Evolutionary conservation across 192 early-diverging fungal genomes (phyloP), one percentile per base, ranked within the genome.

Genomic region (Powellomyces hirtus): DNA sequence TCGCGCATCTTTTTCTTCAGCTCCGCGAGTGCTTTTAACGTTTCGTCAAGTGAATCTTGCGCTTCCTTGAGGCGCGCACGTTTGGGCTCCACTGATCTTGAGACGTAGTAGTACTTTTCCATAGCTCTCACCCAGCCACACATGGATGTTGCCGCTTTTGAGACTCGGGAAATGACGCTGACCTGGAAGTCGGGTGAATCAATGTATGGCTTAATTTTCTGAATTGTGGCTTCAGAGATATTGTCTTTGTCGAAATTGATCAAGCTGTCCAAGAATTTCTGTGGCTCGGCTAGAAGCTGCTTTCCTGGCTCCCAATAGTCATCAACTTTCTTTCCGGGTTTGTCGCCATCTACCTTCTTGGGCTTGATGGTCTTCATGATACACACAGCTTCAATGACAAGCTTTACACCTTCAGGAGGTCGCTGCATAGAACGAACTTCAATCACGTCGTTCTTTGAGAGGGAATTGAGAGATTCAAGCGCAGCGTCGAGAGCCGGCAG

Each of bases 71-170:
- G 73, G 18, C 70, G 61, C 26, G 79, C 84, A 38, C 81, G 64
- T 64, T 87, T 87, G n/a, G 85, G 85, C 11, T 80, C 85, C 33
- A 87, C 85, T 24, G 76, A 74, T 55, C 71, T 73, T 0, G 84
- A 77, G 3, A 87, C 82, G 75, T 82, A 82, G 70, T 87, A 83
- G 68, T 87, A 87, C 49, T 84, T 84, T 70, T 87, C 85, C 84
- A 87, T 87, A 1, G 85, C 85, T 60, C 84, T 68, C 14, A 86
- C 85, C 85, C 85, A 87, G 33, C 77, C 81, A 52, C 85, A 87
- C 82, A 87, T 82, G 10, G 83, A 85, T 3, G 83, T 85, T 22
- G 83, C 83, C 14, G 83, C 83, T 62, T 81, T 85, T 6, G 83
- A 85, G 4, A 85, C 83, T 29, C 83, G 64, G 18, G 80, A 75